Evolutionary conservation across 257 asterid species (phyloP).

Genomic region (Knoxia roxburghii): DNA sequence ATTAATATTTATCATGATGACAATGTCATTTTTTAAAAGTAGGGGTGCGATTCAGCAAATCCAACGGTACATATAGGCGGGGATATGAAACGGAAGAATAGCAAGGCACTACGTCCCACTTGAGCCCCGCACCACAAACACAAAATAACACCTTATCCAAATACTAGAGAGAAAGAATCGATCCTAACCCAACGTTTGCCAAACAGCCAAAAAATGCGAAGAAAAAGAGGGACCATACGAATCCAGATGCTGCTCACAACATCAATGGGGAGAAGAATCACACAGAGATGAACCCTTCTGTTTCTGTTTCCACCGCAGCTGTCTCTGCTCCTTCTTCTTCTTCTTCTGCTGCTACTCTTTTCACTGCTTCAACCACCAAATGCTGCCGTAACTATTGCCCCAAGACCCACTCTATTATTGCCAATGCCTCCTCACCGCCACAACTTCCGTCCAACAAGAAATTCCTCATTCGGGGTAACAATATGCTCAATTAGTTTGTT

Average conservation of each 20-base stretch:
- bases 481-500: background rate
- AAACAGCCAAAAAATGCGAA: background rate
- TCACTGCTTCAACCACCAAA: slow-evolving; percentile 1
- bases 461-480: slow-evolving; percentile 15
- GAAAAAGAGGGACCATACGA: slow-evolving; percentile 5
- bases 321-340: slow-evolving; percentile 5
- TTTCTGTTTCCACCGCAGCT: slow-evolving; percentile 3
- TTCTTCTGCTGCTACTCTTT: background rate
- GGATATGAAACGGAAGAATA: background rate
- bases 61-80: no score
- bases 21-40: no score
- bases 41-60: no score
- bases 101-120: slow-evolving; percentile 1
- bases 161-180: background rate
- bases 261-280: slow-evolving; percentile 8
- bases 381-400: slow-evolving; percentile 1
- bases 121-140: slow-evolving; percentile 11
- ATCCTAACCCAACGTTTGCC: background rate
- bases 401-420: background rate
- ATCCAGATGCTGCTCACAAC: slow-evolving; percentile 2
- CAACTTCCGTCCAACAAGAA: background rate
- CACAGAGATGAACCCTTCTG: slow-evolving; percentile 19
- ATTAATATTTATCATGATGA: no score
- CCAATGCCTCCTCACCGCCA: background rate
- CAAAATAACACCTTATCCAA: slow-evolving; percentile 21